phyloP scores from a whole-genome alignment of 2,329 filamentous ascomycete species.

The Colletotrichum paranaense region DNA sequence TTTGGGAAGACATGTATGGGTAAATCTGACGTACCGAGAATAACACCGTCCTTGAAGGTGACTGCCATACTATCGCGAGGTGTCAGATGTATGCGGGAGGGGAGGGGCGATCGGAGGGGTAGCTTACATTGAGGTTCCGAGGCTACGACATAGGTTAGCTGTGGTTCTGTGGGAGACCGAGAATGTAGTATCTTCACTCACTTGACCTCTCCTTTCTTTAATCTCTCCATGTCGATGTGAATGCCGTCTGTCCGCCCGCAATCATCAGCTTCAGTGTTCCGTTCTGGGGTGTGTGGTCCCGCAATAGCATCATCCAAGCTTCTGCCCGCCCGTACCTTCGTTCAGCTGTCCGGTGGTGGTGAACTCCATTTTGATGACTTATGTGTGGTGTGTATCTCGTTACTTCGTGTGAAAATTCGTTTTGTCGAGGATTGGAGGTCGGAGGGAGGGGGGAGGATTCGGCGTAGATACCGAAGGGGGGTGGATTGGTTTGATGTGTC shows the following conservation, averaged over 20 bases:
- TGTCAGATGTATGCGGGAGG: constrained; percentile 40
- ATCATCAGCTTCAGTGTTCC: constrained; percentile 9
- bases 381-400: neutral
- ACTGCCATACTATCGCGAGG: constrained; percentile 85
- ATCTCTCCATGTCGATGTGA: constrained; percentile 97
- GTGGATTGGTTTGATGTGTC: constrained; percentile 37
- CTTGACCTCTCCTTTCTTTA: constrained; percentile 99
- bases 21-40: constrained; percentile 71
- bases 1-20: neutral
- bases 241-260: constrained; percentile 82
- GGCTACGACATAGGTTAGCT: constrained; percentile 63
- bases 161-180: neutral
- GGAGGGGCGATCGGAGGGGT: neutral
- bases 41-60: constrained; percentile 98
- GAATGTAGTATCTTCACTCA: constrained; percentile 59
- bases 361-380: constrained; percentile 65
- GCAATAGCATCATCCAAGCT: constrained; percentile 22
- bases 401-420: neutral
- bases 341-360: constrained; percentile 71
- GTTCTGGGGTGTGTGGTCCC: neutral
- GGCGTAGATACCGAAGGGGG: constrained; percentile 3
- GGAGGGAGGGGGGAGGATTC: neutral
- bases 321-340: constrained; percentile 61
- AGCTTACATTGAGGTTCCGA: constrained; percentile 95
- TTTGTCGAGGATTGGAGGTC: neutral